Evolutionary conservation across 176 grass and related monocot species (phyloP).

Genomic region (Zea luxurians): DNA sequence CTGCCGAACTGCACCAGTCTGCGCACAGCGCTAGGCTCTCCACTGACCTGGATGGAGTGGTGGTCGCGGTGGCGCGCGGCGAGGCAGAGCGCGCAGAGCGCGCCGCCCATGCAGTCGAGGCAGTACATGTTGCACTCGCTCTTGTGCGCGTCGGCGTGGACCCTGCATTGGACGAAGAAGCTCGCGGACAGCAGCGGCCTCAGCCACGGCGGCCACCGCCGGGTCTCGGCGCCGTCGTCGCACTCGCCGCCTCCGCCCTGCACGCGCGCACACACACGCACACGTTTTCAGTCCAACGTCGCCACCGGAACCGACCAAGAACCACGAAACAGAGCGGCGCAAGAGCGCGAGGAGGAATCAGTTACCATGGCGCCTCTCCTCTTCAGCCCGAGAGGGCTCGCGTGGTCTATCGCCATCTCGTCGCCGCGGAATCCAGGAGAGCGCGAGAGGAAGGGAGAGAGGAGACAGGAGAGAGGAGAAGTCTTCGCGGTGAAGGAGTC

Average conservation of each 20-base stretch:
- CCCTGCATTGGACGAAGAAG: conserved; percentile 95
- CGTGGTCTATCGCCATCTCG: conserved; percentile 67
- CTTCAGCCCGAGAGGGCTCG: conserved; percentile 49
- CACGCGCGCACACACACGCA: background rate
- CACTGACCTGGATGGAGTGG: conserved; percentile 76
- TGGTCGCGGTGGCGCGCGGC: conserved; percentile 62
- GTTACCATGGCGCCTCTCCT: conserved; percentile 50
- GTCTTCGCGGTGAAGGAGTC: conserved; percentile 7
- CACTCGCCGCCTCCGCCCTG: conserved; percentile 31
- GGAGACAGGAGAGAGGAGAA: background rate
- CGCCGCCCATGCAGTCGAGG: conserved; percentile 79
- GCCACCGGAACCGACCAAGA: background rate
- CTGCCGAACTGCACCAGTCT: too few relatives aligned
- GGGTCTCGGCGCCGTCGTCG: conserved; percentile 40
- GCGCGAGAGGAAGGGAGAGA: background rate
- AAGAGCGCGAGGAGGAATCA: background rate
- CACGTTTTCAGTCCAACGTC: conserved; percentile 14
- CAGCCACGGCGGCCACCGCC: conserved; percentile 86
- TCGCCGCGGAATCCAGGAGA: background rate
- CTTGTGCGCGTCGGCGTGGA: conserved; percentile 71
- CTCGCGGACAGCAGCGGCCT: conserved; percentile 72
- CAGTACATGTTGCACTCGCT: conserved; percentile 99
- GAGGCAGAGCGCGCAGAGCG: conserved; percentile 87
- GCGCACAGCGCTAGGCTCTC: background rate
- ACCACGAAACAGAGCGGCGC: background rate